phyloP scores from a whole-genome alignment of 1,139 yeast genomes.

The Hyphopichia khmerensis region DNA sequence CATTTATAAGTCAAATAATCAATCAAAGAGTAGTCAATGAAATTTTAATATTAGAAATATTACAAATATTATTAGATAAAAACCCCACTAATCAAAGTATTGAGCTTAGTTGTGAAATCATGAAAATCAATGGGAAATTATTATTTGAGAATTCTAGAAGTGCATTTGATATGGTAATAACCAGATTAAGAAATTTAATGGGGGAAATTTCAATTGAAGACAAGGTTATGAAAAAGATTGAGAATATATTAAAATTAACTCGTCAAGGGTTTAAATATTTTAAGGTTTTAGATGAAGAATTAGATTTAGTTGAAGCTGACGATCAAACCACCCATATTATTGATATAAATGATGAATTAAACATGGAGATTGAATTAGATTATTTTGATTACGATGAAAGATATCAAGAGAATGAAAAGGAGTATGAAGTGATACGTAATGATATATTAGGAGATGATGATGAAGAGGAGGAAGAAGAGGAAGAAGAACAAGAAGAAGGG shows the following conservation, averaged over 20 bases:
- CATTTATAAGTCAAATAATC: constrained; percentile 61
- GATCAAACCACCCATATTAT: constrained; percentile 61
- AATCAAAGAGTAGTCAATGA: constrained; percentile 69
- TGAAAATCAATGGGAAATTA: constrained; percentile 23
- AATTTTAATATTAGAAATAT: constrained; percentile 59
- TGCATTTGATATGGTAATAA: constrained; percentile 52
- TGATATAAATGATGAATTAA: constrained; percentile 46
- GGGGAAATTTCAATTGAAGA: constrained; percentile 51
- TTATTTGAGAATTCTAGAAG: constrained; percentile 20
- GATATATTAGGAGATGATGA: constrained; percentile 20
- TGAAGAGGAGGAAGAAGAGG: constrained; percentile 14
- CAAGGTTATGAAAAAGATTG: constrained; percentile 49
- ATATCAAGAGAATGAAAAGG: constrained; percentile 51
- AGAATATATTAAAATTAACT: constrained; percentile 51
- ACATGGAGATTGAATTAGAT: constrained; percentile 50
- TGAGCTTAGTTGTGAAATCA: constrained; percentile 22
- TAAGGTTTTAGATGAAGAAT: constrained; percentile 39
- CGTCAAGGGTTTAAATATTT: constrained; percentile 45
- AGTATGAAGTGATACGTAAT: constrained; percentile 18
- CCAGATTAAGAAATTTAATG: constrained; percentile 57
- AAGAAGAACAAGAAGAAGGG: constrained; percentile 13
- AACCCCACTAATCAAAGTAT: constrained; percentile 49
- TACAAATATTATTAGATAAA: constrained; percentile 54
- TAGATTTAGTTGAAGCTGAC: constrained; percentile 66
- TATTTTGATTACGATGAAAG: constrained; percentile 52